These are phyloP conservation scores for Neurospora sp. DNA, from an alignment of 495 filamentous ascomycete species.

Conservation along the genomic window DNA sequence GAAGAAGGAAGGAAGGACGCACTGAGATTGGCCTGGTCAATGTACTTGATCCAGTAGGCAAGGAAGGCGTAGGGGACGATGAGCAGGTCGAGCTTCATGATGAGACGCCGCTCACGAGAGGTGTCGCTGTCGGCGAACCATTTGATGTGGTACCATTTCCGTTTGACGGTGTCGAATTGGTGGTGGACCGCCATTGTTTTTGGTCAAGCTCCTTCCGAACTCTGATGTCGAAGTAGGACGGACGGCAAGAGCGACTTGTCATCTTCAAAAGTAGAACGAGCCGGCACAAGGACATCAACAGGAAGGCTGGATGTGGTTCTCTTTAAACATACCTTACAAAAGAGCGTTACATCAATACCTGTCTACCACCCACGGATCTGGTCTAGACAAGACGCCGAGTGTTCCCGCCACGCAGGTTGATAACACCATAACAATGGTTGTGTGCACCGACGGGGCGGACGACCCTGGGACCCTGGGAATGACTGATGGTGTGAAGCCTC, in stretches of 20 bases:
- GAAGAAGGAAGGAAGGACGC: neutral
- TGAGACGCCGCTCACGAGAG: slow-evolving; percentile 30
- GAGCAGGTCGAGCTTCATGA: slow-evolving; percentile 36
- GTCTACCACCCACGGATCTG: neutral
- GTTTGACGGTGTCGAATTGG: slow-evolving; percentile 2
- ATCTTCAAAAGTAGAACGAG: neutral
- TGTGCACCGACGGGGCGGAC: neutral
- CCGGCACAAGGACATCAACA: neutral
- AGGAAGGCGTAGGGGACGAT: slow-evolving; percentile 29
- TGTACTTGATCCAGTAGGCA: slow-evolving; percentile 39
- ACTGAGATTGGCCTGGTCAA: slow-evolving; percentile 31
- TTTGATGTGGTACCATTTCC: slow-evolving; percentile 29
- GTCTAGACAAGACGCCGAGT: neutral
- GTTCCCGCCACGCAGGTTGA: neutral
- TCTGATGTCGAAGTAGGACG: neutral
- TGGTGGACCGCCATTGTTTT: slow-evolving; percentile 1
- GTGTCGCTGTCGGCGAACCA: slow-evolving; percentile 36
- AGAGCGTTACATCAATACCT: neutral
- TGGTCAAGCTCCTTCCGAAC: neutral
- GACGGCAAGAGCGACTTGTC: neutral
- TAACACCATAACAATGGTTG: neutral
- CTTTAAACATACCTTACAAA: neutral
- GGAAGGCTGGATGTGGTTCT: neutral
- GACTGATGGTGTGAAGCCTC: neutral
- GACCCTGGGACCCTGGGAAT: neutral